Percentiles rank a stretch among this genome's conserved stretches.
phyloP scores from a whole-genome alignment of 1,284 basidiomycete species.

The Trichosporon ovoides region DNA sequence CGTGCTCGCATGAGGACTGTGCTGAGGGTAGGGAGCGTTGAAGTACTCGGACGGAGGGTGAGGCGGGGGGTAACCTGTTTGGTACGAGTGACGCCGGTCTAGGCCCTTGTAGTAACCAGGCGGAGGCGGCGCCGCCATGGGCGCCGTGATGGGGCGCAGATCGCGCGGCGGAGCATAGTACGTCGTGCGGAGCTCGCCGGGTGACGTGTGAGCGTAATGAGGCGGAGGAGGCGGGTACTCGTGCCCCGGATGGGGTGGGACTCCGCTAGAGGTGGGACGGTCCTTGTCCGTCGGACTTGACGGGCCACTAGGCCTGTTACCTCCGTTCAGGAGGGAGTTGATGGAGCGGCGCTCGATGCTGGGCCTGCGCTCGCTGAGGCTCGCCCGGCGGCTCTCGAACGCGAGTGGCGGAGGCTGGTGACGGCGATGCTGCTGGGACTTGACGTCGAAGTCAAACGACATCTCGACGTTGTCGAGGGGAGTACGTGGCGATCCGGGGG shows the following conservation, averaged over 20 bases:
- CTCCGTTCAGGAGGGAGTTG: constrained; percentile 11
- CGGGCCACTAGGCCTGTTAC: background rate
- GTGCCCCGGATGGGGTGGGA: background rate
- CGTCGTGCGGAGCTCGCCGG: background rate
- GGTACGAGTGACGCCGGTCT: background rate
- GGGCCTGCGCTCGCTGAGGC: background rate
- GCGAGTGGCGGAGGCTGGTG: background rate
- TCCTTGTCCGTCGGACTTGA: background rate
- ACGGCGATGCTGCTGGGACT: background rate
- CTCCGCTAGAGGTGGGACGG: too few relatives aligned
- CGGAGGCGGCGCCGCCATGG: background rate
- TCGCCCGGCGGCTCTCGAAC: background rate
- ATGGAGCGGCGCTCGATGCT: constrained; percentile 18
- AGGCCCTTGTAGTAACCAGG: background rate
- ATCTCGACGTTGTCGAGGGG: constrained; percentile 3
- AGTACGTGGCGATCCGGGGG: constrained; percentile 7
- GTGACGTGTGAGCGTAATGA: background rate
- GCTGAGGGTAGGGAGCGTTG: background rate
- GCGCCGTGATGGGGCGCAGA: background rate
- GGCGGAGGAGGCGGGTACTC: background rate
- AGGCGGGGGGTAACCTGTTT: background rate
- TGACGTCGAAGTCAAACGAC: constrained; percentile 1
- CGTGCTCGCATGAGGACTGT: background rate
- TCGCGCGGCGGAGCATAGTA: background rate
- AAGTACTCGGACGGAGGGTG: background rate